phyloP scores from a whole-genome alignment of 805 yeast species.

The Schizosaccharomyces japonicus region DNA sequence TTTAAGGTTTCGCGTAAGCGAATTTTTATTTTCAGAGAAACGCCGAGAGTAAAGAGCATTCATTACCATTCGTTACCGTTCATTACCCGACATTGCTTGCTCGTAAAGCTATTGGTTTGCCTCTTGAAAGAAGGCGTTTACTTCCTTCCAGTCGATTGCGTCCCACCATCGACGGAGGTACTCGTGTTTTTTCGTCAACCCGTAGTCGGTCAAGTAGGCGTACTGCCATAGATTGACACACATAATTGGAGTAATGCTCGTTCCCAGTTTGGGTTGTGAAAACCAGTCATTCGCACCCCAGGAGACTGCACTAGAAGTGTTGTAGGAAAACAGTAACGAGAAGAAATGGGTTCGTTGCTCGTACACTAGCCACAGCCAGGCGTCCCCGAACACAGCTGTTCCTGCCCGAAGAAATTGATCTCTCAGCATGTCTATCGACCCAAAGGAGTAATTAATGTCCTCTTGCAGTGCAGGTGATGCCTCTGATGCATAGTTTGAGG shows the following conservation, averaged over 20 bases:
- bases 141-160: constrained; percentile 46
- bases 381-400: constrained; percentile 58
- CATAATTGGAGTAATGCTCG: constrained; percentile 34
- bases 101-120: too few relatives aligned
- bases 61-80: too few relatives aligned
- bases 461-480: constrained; percentile 10
- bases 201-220: constrained; percentile 69
- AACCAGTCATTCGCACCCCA: constrained; percentile 11
- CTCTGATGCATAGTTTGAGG: too few relatives aligned
- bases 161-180: constrained; percentile 58
- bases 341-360: constrained; percentile 22
- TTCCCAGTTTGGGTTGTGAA: constrained; percentile 6
- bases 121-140: constrained; percentile 12
- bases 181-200: constrained; percentile 42
- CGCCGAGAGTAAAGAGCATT: too few relatives aligned
- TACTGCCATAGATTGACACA: constrained; percentile 72
- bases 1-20: too few relatives aligned
- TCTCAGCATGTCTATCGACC: constrained; percentile 52
- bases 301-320: constrained; percentile 57
- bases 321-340: constrained; percentile 60
- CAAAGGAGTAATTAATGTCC: constrained; percentile 41
- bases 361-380: constrained; percentile 74
- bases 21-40: too few relatives aligned
- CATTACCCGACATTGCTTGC: too few relatives aligned
- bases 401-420: constrained; percentile 48